Percentiles rank a stretch among this genome's conserved stretches.
These are phyloP conservation scores for Ustilago hordei DNA, from an alignment of 1,284 basidiomycete genomes.

Conservation along the genomic window DNA sequence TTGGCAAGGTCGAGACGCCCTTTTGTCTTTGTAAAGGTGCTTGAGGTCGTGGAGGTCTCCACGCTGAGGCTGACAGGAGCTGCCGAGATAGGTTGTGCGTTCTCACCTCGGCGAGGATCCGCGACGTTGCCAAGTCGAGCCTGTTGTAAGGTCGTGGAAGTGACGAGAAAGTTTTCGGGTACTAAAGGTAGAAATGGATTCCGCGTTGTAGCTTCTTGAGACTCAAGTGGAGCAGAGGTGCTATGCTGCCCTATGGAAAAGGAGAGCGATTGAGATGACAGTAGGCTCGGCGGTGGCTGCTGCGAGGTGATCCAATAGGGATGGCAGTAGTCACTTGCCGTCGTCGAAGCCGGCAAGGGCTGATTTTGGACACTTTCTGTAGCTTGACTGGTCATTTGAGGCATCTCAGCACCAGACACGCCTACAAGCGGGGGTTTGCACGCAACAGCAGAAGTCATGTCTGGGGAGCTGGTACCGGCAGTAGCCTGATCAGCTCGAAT, in stretches of 20 bases:
- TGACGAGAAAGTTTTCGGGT: background rate
- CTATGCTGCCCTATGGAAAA: background rate
- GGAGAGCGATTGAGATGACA: background rate
- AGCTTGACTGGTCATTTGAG: background rate
- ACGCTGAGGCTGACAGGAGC: background rate
- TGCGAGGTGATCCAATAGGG: background rate
- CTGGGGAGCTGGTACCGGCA: background rate
- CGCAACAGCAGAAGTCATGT: background rate
- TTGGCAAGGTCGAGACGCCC: slow-evolving; percentile 9
- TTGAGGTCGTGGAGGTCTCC: background rate
- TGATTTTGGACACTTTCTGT: background rate
- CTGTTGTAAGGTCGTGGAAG: slow-evolving; percentile 1
- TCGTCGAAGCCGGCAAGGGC: no score
- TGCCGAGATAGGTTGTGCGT: background rate
- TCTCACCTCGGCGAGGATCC: background rate
- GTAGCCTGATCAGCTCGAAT: background rate
- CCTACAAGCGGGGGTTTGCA: no score
- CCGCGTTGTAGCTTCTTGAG: background rate
- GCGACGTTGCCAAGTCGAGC: background rate
- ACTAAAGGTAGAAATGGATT: background rate
- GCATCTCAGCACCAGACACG: background rate
- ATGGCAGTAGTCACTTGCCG: background rate
- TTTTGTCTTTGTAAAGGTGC: background rate
- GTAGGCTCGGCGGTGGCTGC: background rate
- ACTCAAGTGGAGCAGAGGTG: background rate